A percentile compares a stretch with the other conserved stretches of the same genome.
phyloP scores from a whole-genome alignment of 305 asterid genomes.

The Vinca major region DNA sequence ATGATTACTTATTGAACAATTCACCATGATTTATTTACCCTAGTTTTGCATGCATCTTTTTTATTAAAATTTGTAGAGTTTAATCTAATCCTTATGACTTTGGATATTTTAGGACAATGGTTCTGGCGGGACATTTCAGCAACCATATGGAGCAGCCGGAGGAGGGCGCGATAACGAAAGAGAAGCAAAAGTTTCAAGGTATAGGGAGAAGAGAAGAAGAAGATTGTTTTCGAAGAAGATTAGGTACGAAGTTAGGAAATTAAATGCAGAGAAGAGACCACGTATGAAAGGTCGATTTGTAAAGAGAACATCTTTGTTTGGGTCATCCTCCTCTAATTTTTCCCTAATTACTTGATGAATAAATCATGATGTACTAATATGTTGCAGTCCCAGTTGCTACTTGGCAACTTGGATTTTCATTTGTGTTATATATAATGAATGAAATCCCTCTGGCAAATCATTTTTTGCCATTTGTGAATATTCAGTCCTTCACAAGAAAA shows the following conservation, averaged over 20 bases:
- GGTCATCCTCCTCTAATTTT: constrained; percentile 18
- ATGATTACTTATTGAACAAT: no score
- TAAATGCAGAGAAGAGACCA: constrained; percentile 76
- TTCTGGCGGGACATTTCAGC: constrained; percentile 12
- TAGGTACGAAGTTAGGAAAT: constrained; percentile 62
- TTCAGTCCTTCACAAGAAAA: no score
- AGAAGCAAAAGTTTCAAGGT: constrained; percentile 60
- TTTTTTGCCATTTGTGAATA: background rate
- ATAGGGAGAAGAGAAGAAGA: constrained; percentile 61
- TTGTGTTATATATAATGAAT: no score
- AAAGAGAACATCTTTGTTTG: constrained; percentile 34
- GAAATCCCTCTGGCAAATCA: no score
- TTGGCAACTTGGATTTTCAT: background rate
- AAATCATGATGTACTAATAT: background rate
- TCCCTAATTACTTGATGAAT: constrained; percentile 20
- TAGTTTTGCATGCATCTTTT: no score
- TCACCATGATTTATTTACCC: no score
- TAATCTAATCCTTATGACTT: no score
- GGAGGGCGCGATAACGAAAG: constrained; percentile 33
- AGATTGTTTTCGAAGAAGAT: constrained; percentile 71
- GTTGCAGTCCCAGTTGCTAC: background rate
- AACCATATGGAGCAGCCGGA: constrained; percentile 15
- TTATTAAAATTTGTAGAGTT: no score
- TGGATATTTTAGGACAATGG: constrained; percentile 23
- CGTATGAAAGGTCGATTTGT: constrained; percentile 76